Conservation (phyloP, 2,329 filamentous ascomycete species). For the Iodosphaeria phyllophila region DNA sequence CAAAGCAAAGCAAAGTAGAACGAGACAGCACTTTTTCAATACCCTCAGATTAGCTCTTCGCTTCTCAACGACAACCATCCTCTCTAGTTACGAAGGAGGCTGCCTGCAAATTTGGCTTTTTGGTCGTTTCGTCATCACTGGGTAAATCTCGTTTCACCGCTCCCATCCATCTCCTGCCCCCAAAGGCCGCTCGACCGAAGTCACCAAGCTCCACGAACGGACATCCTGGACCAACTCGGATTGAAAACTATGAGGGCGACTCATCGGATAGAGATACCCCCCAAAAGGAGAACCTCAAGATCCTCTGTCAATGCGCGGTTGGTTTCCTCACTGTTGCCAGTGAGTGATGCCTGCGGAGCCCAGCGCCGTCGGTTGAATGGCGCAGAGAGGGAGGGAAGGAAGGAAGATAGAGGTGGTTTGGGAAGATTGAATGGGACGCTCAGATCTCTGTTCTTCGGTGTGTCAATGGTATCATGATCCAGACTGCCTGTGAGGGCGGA, state of each 20-base stretch:
- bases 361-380: neutral
- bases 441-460: conserved; percentile 31
- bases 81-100: conserved; percentile 10
- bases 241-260: conserved; percentile 29
- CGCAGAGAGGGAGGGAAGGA: neutral
- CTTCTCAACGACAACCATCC: conserved; percentile 32
- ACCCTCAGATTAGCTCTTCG: conserved; percentile 38
- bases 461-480: conserved; percentile 12
- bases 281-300: too few species aligned
- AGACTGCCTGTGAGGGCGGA: conserved; percentile 8
- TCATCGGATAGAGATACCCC: conserved; percentile 12
- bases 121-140: conserved; percentile 33
- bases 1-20: too few species aligned
- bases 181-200: conserved; percentile 6
- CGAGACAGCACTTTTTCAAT: too few species aligned
- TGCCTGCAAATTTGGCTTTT: conserved; percentile 41
- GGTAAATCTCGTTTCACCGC: conserved; percentile 14
- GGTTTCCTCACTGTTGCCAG: conserved; percentile 5
- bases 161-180: conserved; percentile 4
- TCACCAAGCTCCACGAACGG: conserved; percentile 4
- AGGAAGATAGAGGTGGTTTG: conserved; percentile 1
- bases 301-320: too few species aligned
- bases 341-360: conserved; percentile 11
- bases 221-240: conserved; percentile 24
- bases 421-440: conserved; percentile 13